Base-by-base conservation (phyloP, 2,329 filamentous ascomycete genomes). In the Alternaria gansuensis region DNA sequence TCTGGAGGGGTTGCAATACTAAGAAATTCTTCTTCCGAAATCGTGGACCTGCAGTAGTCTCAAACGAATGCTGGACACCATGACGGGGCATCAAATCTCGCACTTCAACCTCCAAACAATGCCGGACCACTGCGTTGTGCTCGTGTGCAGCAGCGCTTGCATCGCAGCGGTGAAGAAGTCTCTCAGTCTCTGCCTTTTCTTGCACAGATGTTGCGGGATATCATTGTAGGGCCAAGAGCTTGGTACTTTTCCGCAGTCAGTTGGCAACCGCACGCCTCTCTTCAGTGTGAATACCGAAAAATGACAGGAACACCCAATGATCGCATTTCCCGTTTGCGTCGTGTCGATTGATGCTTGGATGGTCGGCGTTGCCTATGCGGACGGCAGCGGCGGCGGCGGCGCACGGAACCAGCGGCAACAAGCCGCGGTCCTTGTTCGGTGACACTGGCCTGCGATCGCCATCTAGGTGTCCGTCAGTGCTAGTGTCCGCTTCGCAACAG, bases 31-130 rank as follows among this genome's bases (percentile, higher is more conserved):
- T 41, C 44, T 43, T 54, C 58, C 60, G 36, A 57, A 61, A 57
- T 21, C 21, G 59, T 60, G 59, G 57, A 64, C 66, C 58, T 68
- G 64, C 64, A 70, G 61, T 67, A 68, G 64, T 45, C 45, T 63
- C 58, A 68, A 70, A 67, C 64, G 51, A 39, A 29, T 46, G 39
- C 54, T 57, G 37, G 60, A 57, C 36, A 56, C 40, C 33, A 34
- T 58, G 26, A 44, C 46, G 44, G 36, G 50, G 21, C 26, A 40
- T 37, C 45, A 24, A 26, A 55, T 51, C 13, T 57, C 46, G 46
- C 51, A 51, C 45, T 37, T 48, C 21, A 39, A 26, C 23, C 33
- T 62, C 37, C 44, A 49, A 57, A 46, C 21, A 43, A 44, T 34
- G 39, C 39, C n/a, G 36, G 44, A 13, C 17, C 29, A 54, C 37